Percentiles rank a stretch among this genome's conserved stretches.
Evolutionary conservation across 2,329 filamentous ascomycete genomes (phyloP).

Genomic region (Alternaria sp.): DNA sequence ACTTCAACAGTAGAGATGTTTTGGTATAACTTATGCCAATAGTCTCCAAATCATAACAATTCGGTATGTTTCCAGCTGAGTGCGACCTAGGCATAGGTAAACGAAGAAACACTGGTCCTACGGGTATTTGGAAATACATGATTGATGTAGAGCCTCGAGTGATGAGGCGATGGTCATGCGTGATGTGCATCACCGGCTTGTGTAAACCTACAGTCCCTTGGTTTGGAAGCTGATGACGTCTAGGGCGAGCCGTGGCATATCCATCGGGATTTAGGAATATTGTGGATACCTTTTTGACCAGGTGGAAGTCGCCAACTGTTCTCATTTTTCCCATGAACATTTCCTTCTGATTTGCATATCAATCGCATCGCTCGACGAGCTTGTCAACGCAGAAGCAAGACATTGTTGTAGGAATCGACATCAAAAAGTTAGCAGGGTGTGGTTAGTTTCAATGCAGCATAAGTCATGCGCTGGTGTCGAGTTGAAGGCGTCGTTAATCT

Average conservation of each 20-base stretch:
- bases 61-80: background rate
- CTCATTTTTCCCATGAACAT: too few relatives aligned
- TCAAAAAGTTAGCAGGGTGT: background rate
- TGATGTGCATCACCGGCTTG: background rate
- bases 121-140: too few relatives aligned
- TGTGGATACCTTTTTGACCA: background rate
- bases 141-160: background rate
- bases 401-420: background rate
- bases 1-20: too few relatives aligned
- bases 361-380: too few relatives aligned
- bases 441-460: background rate
- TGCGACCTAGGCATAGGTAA: background rate
- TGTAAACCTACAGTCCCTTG: background rate
- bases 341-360: too few relatives aligned
- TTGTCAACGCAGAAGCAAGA: background rate
- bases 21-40: too few relatives aligned
- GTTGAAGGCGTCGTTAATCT: background rate
- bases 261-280: background rate
- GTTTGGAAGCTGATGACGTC: background rate
- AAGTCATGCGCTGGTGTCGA: background rate
- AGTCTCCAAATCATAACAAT: too few relatives aligned
- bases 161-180: background rate
- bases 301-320: background rate
- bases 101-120: background rate
- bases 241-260: background rate